Evolutionary conservation across 2,329 filamentous ascomycete genomes (phyloP).

Genomic region (Podosphaera xanthii): DNA sequence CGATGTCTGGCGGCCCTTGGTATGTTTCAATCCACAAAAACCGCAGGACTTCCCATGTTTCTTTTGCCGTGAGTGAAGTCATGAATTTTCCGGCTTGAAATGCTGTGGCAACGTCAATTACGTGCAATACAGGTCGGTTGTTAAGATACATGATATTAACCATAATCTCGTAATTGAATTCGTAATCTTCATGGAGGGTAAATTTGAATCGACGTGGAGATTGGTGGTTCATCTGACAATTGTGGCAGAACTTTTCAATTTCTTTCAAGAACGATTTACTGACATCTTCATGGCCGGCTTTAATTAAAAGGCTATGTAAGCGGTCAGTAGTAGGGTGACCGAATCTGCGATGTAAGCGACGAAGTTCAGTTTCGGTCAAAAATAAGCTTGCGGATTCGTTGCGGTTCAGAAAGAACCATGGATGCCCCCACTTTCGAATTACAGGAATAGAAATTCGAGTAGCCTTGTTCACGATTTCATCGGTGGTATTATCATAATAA

Average conservation of each 20-base stretch:
- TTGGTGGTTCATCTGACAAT: neutral
- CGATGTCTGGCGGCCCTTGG: neutral
- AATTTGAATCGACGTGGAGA: neutral
- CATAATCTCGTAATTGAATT: constrained; percentile 2
- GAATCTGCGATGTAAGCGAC: neutral
- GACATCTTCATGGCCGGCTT: neutral
- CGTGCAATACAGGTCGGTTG: neutral
- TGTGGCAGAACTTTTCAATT: neutral
- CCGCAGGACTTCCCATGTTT: too few species aligned
- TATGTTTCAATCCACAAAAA: too few species aligned
- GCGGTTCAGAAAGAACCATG: neutral
- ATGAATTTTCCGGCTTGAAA: neutral
- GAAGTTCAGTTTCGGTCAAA: neutral
- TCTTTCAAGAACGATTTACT: neutral
- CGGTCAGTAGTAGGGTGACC: neutral
- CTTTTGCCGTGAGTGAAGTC: too few species aligned
- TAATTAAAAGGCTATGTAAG: neutral
- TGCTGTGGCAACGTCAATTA: neutral
- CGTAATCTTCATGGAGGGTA: neutral
- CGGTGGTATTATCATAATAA: neutral
- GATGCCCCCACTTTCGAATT: neutral
- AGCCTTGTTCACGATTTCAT: neutral
- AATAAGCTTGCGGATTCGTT: neutral
- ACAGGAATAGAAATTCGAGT: neutral
- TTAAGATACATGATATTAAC: constrained; percentile 1